Base-by-base conservation (phyloP, 768 basidiomycete species). In the Cyclocybe cylindracea region DNA sequence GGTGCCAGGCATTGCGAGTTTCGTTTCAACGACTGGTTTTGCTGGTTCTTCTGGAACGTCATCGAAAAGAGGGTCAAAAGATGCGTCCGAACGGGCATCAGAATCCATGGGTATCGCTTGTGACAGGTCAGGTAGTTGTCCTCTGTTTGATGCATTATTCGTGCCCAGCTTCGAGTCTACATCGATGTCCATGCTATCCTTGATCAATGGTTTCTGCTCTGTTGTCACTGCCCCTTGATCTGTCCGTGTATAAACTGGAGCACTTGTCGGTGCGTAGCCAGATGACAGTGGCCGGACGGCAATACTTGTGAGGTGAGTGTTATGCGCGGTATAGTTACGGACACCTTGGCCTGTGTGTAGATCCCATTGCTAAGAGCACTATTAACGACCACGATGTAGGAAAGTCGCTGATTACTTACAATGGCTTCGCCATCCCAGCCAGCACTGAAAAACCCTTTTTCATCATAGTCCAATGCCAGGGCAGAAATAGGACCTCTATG, bases 381-480 rank as follows among this genome's bases (percentile, higher is more conserved):
- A 35, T 53, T 59, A 48, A 54, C 46, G 36, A 39, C 51, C 41
- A 41, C 9, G 14, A 39, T 14, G 32, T 4, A 32, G 19, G 44
- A 41, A 41, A 10, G 33, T 36, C 39, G 49, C 13, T 18, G 34
- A 14, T 40, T 16, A 77, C 90, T 67, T 66, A 94, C 94, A 40
- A 85, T 77, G 10, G 91, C 87, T 58, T 89, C 84, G 9, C 93
- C 91, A 64, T 98, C 97, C 95, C 96, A 98, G 14, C 93, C 87
- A 5, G 91, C 94, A 64, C 92, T 95, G 60, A 94, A 86, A 57
- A 94, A 83, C 0, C 86, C 83, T 58, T 88, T 89, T 67, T 98
- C 92, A 52, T 90, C 85, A 56, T 89, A 82, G 54, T 85, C 78
- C 58, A 99, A 73, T 1, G 85, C 78, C 49, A 99, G 74, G n/a